These are phyloP conservation scores for Mortierella antarctica DNA, from an alignment of 192 early-diverging fungal genomes.

Conservation along the genomic window DNA sequence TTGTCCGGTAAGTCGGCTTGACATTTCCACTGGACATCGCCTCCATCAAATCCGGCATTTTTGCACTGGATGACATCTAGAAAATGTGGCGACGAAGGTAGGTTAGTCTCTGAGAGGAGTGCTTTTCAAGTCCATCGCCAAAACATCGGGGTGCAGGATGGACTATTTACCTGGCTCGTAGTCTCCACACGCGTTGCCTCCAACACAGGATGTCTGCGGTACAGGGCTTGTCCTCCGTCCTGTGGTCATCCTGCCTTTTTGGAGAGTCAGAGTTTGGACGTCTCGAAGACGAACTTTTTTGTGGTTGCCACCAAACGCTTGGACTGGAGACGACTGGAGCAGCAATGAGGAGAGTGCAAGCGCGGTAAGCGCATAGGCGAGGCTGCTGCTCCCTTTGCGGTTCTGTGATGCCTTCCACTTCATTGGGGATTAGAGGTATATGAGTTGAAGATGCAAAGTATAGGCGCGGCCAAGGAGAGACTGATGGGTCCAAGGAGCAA, in stretches of 20 bases:
- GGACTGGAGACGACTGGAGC: neutral
- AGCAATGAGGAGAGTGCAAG: conserved; percentile 3
- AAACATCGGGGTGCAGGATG: neutral
- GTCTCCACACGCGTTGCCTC: conserved; percentile 55
- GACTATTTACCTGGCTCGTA: conserved; percentile 42
- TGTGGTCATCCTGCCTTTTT: conserved; percentile 48
- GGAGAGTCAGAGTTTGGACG: conserved; percentile 54
- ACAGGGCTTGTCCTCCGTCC: conserved; percentile 52
- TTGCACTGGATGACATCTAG: conserved; percentile 52
- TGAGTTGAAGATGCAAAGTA: neutral
- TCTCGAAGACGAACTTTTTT: conserved; percentile 50
- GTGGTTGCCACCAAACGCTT: conserved; percentile 10
- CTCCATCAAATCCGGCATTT: conserved; percentile 59
- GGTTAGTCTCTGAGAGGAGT: neutral
- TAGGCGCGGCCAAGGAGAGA: too few species aligned
- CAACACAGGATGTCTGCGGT: conserved; percentile 54
- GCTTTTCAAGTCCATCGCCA: too few species aligned
- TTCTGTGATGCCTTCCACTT: conserved; percentile 4
- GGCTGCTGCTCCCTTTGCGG: neutral
- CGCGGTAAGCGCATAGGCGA: neutral
- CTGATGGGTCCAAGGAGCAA: too few species aligned
- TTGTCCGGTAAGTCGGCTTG: conserved; percentile 53
- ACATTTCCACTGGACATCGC: conserved; percentile 62
- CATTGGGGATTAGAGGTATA: neutral
- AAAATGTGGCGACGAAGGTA: neutral